Conservation (phyloP, 331 rosid genomes). For the Pyracantha coccinea region DNA sequence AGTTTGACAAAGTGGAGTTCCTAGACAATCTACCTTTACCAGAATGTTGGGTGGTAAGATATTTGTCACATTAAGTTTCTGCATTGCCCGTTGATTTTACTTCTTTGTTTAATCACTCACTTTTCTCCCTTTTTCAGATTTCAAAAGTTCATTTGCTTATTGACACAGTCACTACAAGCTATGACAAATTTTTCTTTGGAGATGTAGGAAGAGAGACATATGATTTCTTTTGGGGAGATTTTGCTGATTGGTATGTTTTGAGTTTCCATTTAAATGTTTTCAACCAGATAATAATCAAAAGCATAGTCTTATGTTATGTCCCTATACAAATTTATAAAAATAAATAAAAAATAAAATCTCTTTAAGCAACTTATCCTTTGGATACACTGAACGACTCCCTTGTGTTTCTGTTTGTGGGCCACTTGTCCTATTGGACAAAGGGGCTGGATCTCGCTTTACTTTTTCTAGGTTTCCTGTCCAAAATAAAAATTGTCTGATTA, state of each 20-base stretch:
- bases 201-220: conserved; percentile 84
- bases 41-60: conserved; percentile 94
- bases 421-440: no score
- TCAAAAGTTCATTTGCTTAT: conserved; percentile 82
- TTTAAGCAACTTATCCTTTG: background rate
- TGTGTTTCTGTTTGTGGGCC: background rate
- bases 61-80: conserved; percentile 1
- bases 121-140: conserved; percentile 37
- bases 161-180: conserved; percentile 64
- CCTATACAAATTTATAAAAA: background rate
- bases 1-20: conserved; percentile 65
- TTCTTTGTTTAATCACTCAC: background rate
- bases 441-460: no score
- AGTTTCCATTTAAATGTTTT: background rate
- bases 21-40: conserved; percentile 64
- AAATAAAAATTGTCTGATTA: no score
- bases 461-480: no score
- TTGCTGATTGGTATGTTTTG: conserved; percentile 80
- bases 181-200: conserved; percentile 88
- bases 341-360: no score
- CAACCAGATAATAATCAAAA: background rate
- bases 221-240: conserved; percentile 95
- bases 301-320: background rate
- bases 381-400: background rate
- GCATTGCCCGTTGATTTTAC: background rate